Evolutionary conservation across 768 basidiomycete species (phyloP).

Genomic region (Boletus huronensis): DNA sequence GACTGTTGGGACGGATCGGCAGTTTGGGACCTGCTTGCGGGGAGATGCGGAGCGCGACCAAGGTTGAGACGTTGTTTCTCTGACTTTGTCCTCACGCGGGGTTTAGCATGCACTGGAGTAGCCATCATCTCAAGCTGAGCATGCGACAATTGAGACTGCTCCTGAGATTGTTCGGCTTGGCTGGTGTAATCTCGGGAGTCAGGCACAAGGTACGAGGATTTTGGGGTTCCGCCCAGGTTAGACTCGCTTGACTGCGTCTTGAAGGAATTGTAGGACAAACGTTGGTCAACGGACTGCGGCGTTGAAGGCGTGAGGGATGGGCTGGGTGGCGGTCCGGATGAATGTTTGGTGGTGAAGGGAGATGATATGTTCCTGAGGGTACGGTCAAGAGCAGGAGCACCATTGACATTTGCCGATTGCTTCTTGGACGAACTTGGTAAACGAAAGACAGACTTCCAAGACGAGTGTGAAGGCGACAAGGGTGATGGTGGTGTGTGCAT

Average conservation of each 20-base stretch:
- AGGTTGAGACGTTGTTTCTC: constrained; percentile 46
- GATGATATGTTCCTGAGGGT: constrained; percentile 28
- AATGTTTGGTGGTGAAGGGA: constrained; percentile 21
- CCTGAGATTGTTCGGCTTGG: constrained; percentile 12
- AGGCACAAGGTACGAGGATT: constrained; percentile 30
- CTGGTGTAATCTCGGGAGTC: constrained; percentile 15
- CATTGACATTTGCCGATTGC: constrained; percentile 33
- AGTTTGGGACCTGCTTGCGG: constrained; percentile 26
- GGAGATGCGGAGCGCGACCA: constrained; percentile 43
- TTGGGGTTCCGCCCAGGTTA: constrained; percentile 36
- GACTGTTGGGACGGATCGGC: constrained; percentile 40
- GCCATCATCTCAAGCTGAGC: constrained; percentile 20
- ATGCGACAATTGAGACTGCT: constrained; percentile 7
- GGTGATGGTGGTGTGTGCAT: constrained; percentile 28
- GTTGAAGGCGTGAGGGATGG: constrained; percentile 54
- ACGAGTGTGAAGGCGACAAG: constrained; percentile 26
- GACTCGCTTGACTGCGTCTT: constrained; percentile 75
- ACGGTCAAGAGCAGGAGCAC: constrained; percentile 49
- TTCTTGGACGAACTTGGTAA: constrained; percentile 67
- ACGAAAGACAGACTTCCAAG: constrained; percentile 76
- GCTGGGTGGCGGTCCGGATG: constrained; percentile 38
- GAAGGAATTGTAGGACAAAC: constrained; percentile 78
- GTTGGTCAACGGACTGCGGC: constrained; percentile 51
- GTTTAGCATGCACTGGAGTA: constrained; percentile 23
- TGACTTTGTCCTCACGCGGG: constrained; percentile 40